Conservation (phyloP, 768 basidiomycete species). For the Trametes coccinea region DNA sequence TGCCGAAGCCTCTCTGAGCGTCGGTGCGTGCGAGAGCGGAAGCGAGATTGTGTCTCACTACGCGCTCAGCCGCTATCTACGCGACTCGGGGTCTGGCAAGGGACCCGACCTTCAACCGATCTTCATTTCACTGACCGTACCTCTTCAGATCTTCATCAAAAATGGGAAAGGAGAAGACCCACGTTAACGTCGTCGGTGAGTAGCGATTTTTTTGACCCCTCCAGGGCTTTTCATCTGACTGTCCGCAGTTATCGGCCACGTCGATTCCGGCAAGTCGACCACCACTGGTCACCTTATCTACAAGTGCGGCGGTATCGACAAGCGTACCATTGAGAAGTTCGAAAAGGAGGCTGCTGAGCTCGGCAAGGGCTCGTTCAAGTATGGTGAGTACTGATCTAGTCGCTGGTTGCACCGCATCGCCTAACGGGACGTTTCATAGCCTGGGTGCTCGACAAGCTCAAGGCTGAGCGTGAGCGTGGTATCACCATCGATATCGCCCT, state of each 20-base stretch:
- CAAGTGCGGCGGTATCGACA: conserved; percentile 99
- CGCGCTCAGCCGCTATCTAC: conserved; percentile 22
- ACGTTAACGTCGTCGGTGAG: conserved; percentile 97
- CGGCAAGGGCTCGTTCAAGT: conserved; percentile 98
- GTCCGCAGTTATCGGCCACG: conserved; percentile 88
- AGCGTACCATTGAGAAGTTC: conserved; percentile 99
- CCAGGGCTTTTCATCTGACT: conserved; percentile 32
- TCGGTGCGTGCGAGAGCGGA: background rate
- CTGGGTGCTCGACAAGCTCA: conserved; percentile 99
- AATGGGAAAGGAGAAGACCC: conserved; percentile 96
- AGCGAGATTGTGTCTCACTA: conserved; percentile 3
- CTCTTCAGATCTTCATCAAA: conserved; percentile 50
- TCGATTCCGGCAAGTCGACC: conserved; percentile 99
- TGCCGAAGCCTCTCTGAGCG: conserved; percentile 1
- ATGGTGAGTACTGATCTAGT: conserved; percentile 57
- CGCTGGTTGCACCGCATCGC: conserved; percentile 14
- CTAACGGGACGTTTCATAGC: conserved; percentile 50
- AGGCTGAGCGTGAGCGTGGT: conserved; percentile 99
- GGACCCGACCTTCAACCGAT: conserved; percentile 36
- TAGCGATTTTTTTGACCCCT: conserved; percentile 31
- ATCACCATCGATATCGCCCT: conserved; percentile 99
- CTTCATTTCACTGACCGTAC: conserved; percentile 10
- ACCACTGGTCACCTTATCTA: conserved; percentile 99
- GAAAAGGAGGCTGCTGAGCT: conserved; percentile 99
- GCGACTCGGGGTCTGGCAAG: conserved; percentile 8